phyloP scores from a whole-genome alignment of 2,329 filamentous ascomycete genomes.

The Penicillium griseofulvum region DNA sequence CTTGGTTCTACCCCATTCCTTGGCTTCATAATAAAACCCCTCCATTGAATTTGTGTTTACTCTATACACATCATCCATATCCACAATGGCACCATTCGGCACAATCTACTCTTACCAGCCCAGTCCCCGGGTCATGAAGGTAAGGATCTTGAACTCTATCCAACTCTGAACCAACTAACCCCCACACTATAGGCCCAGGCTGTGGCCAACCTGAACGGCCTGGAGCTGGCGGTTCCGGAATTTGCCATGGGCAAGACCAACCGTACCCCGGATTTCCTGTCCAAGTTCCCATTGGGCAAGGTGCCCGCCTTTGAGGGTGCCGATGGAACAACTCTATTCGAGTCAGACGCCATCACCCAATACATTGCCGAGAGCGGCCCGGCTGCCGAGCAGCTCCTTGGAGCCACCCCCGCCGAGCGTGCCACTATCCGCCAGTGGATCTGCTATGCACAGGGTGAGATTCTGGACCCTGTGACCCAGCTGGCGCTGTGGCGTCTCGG shows the following conservation, averaged over 20 bases:
- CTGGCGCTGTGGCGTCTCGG: conserved; percentile 24
- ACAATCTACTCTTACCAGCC: conserved; percentile 23
- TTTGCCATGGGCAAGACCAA: conserved; percentile 47
- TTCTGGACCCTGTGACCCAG: conserved; percentile 17
- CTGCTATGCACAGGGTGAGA: conserved; percentile 40
- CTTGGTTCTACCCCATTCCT: conserved; percentile 7
- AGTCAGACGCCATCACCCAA: conserved; percentile 49
- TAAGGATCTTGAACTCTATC: neutral
- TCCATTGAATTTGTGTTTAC: too few relatives aligned
- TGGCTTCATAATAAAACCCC: neutral
- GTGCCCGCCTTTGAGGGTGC: conserved; percentile 50
- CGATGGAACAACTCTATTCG: conserved; percentile 48
- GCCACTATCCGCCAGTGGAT: conserved; percentile 50
- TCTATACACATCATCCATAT: conserved; percentile 8
- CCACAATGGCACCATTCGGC: conserved; percentile 26
- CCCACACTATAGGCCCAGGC: conserved; percentile 25
- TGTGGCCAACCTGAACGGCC: conserved; percentile 37
- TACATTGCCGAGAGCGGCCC: conserved; percentile 50
- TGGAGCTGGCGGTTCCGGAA: conserved; percentile 28
- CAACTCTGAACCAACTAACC: neutral
- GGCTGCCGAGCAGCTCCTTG: conserved; percentile 46
- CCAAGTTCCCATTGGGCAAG: conserved; percentile 55
- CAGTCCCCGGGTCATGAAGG: conserved; percentile 25
- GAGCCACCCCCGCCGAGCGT: conserved; percentile 41
- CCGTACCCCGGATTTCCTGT: conserved; percentile 45